A percentile compares a stretch with the other conserved stretches of the same genome.
Conservation (phyloP, 208 protist genomes). For the Trichomonas gallinae region DNA sequence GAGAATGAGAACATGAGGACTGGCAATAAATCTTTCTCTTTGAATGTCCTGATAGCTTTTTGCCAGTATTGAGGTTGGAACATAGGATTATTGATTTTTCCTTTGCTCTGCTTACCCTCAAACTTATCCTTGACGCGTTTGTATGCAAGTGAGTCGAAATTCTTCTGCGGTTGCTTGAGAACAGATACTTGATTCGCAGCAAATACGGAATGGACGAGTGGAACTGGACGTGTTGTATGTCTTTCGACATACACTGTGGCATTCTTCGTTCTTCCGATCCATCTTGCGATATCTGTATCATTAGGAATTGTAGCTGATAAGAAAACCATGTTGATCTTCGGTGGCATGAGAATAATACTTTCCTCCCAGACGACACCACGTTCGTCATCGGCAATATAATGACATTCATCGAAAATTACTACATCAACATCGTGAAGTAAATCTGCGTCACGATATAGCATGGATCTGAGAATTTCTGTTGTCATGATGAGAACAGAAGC, state of each 20-base stretch:
- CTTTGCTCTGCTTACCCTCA: neutral
- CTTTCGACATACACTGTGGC: neutral
- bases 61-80: neutral
- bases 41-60: neutral
- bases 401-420: conserved; percentile 90
- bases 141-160: neutral
- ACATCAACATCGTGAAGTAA: conserved; percentile 95
- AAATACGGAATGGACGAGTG: neutral
- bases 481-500: conserved; percentile 74
- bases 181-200: neutral
- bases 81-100: neutral
- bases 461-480: conserved; percentile 63
- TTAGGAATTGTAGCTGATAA: conserved; percentile 11
- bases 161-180: neutral
- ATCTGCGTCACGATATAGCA: conserved; percentile 61
- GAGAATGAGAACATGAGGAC: neutral
- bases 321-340: conserved; percentile 17
- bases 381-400: conserved; percentile 42
- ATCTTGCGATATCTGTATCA: neutral
- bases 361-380: conserved; percentile 37
- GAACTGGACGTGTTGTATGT: neutral
- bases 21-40: neutral
- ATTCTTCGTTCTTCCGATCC: neutral
- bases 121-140: neutral
- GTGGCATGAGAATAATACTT: neutral